phyloP scores from a whole-genome alignment of 2,329 filamentous ascomycete genomes.

The Apiospora rasikravindrae region DNA sequence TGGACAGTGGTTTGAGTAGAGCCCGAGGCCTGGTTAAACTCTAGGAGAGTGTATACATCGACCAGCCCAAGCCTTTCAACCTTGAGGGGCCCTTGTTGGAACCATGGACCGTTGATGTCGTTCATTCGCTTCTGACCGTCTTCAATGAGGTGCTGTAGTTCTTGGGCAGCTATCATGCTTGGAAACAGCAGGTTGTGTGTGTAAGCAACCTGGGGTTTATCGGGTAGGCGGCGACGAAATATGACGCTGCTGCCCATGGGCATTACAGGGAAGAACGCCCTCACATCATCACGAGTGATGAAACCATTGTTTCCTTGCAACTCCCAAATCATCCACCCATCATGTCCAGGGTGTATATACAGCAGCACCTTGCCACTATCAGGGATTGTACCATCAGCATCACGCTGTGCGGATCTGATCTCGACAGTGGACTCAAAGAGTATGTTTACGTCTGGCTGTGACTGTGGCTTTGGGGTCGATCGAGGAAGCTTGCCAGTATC shows the following conservation, averaged over 20 bases:
- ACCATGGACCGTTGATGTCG: not conserved
- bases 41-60: not conserved
- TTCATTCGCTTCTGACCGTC: not conserved
- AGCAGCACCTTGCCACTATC: not conserved
- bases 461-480: not conserved
- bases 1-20: not conserved
- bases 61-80: not conserved
- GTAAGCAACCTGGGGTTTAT: no score
- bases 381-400: not conserved
- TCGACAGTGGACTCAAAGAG: not conserved
- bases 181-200: not conserved
- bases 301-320: not conserved
- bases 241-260: not conserved
- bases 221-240: not conserved
- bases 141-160: not conserved
- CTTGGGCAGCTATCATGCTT: not conserved
- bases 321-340: not conserved
- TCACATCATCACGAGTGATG: constrained; percentile 1
- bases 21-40: not conserved
- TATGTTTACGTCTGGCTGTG: not conserved
- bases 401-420: not conserved
- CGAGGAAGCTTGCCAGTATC: not conserved
- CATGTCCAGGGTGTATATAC: not conserved
- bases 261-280: not conserved
- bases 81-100: not conserved